Conservation (phyloP, 768 basidiomycete species). For the Collybiopsis luxurians region DNA sequence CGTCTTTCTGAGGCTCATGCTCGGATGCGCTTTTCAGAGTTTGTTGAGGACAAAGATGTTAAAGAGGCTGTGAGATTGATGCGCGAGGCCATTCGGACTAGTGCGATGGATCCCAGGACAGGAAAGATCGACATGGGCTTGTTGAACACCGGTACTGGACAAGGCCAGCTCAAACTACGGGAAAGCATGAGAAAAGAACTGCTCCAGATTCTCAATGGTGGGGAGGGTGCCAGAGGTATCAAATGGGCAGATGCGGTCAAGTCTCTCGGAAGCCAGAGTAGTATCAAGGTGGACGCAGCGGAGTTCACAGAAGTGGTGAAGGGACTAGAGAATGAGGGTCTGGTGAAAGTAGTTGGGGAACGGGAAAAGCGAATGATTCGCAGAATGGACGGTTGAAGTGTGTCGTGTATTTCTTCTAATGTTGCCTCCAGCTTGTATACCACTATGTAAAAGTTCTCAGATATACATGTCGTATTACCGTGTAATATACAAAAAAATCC, state of each 20-base stretch:
- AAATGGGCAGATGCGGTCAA: constrained; percentile 84
- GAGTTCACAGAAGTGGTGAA: constrained; percentile 85
- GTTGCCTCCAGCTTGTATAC: neutral
- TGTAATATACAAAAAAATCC: neutral
- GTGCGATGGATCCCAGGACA: constrained; percentile 93
- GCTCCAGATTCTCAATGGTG: constrained; percentile 56
- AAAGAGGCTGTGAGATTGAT: constrained; percentile 92
- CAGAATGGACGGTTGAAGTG: constrained; percentile 46
- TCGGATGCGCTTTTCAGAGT: constrained; percentile 88
- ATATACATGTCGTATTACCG: neutral
- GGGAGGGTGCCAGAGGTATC: constrained; percentile 53
- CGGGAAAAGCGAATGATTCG: constrained; percentile 81
- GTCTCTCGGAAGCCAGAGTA: constrained; percentile 79
- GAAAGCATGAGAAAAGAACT: constrained; percentile 91
- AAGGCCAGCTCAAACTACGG: constrained; percentile 78
- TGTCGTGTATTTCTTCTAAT: neutral
- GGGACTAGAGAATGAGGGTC: constrained; percentile 79
- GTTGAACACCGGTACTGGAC: constrained; percentile 89
- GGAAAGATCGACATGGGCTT: constrained; percentile 98
- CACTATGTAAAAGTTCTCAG: neutral
- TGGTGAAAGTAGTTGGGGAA: constrained; percentile 84
- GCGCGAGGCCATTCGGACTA: constrained; percentile 92
- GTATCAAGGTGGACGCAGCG: constrained; percentile 68
- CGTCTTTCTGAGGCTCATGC: constrained; percentile 96
- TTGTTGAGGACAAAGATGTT: constrained; percentile 85